Percentiles rank a stretch among this genome's conserved stretches.
These are phyloP conservation scores for Debaryomyces nepalensis DNA, from an alignment of 1,139 yeast species.

Conservation along the genomic window DNA sequence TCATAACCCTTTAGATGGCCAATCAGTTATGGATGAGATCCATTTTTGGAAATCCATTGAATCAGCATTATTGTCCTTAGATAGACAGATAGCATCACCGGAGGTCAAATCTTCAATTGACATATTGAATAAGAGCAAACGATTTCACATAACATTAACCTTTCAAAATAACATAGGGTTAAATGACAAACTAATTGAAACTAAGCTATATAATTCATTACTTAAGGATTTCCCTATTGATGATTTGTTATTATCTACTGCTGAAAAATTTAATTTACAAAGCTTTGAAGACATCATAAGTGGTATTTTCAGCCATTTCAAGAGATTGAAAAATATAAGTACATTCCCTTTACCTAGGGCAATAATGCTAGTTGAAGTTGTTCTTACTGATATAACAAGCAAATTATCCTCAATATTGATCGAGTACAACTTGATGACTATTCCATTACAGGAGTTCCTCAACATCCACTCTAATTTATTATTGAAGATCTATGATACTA, in stretches of 20 bases:
- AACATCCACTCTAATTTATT: slow-evolving; percentile 23
- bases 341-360: slow-evolving; percentile 72
- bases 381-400: slow-evolving; percentile 41
- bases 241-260: slow-evolving; percentile 53
- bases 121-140: slow-evolving; percentile 67
- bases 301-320: slow-evolving; percentile 63
- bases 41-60: slow-evolving; percentile 83
- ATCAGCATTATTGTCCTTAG: slow-evolving; percentile 57
- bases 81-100: slow-evolving; percentile 59
- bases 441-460: slow-evolving; percentile 30
- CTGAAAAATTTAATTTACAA: slow-evolving; percentile 30
- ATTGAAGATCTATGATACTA: slow-evolving; percentile 25
- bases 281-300: slow-evolving; percentile 52
- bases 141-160: slow-evolving; percentile 78
- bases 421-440: slow-evolving; percentile 30
- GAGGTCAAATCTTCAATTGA: slow-evolving; percentile 65
- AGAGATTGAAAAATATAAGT: slow-evolving; percentile 57
- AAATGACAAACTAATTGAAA: slow-evolving; percentile 55
- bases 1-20: slow-evolving; percentile 59
- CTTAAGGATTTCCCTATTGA: slow-evolving; percentile 74
- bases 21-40: slow-evolving; percentile 67
- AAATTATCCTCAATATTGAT: slow-evolving; percentile 31
- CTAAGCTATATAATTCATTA: slow-evolving; percentile 62
- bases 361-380: slow-evolving; percentile 63
- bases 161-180: slow-evolving; percentile 77